phyloP scores from a whole-genome alignment of 495 filamentous ascomycete species.

The Aspergillus steynii region DNA sequence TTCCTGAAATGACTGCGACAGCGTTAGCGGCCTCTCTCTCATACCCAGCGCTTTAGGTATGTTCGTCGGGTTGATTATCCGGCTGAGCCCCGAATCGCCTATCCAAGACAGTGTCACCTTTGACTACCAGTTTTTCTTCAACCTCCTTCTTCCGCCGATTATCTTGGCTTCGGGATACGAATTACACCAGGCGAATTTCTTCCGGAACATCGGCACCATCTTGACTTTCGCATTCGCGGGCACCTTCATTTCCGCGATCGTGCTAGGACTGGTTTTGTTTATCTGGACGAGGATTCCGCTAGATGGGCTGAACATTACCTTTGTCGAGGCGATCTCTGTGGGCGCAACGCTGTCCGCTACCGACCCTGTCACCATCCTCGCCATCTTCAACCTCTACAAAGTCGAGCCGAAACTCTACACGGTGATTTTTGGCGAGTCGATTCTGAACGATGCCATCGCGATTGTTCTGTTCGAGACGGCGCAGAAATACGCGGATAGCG shows the following conservation, averaged over 20 bases:
- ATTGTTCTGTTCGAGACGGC: constrained; percentile 99
- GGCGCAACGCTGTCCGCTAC: constrained; percentile 95
- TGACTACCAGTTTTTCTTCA: constrained; percentile 99
- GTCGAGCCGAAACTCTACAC: constrained; percentile 98
- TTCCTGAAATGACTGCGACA: constrained; percentile 9
- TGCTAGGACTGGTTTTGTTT: constrained; percentile 83
- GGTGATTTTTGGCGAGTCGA: constrained; percentile 96
- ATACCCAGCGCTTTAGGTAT: constrained; percentile 62
- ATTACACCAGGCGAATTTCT: constrained; percentile 96
- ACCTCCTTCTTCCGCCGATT: constrained; percentile 93
- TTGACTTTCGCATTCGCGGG: constrained; percentile 98
- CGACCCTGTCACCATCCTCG: constrained; percentile 94
- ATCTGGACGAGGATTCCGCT: constrained; percentile 85
- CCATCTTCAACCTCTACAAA: constrained; percentile 99
- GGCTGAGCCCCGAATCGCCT: constrained; percentile 72
- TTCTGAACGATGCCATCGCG: constrained; percentile 95
- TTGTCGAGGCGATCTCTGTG: constrained; percentile 93
- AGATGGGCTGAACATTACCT: constrained; percentile 79
- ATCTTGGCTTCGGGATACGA: constrained; percentile 97
- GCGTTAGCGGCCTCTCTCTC: constrained; percentile 6
- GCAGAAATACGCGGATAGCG: constrained; percentile 74
- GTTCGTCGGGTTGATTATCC: constrained; percentile 88
- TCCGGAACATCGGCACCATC: constrained; percentile 96
- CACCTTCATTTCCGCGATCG: constrained; percentile 94
- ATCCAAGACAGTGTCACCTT: constrained; percentile 90